A percentile compares a stretch with the other conserved stretches of the same genome.
phyloP scores from a whole-genome alignment of 345 rosid genomes.

The Camelina laxa region DNA sequence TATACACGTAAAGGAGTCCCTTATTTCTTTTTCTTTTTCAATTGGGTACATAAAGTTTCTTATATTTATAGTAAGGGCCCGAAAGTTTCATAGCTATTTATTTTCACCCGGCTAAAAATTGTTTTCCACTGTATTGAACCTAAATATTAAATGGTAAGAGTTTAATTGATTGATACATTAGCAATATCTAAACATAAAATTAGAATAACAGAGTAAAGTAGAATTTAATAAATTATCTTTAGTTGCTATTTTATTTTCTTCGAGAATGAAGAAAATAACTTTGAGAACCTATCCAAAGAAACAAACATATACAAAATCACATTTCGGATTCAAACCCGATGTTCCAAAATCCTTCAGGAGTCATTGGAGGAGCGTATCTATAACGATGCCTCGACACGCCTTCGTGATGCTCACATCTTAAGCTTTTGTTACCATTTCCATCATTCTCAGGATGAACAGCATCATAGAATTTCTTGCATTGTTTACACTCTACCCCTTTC shows the following conservation, averaged over 20 bases:
- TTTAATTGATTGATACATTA: not conserved
- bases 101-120: not conserved
- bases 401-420: conserved; percentile 88
- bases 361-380: conserved; percentile 76
- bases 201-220: not conserved
- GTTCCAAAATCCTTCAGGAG: conserved; percentile 98
- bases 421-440: conserved; percentile 40
- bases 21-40: conserved; percentile 1
- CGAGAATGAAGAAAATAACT: not conserved
- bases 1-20: conserved; percentile 3
- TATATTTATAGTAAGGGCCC: not conserved
- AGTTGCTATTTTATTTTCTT: not conserved
- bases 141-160: not conserved
- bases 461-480: conserved; percentile 93
- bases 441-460: conserved; percentile 72
- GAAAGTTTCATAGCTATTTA: not conserved
- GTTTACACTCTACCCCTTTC: conserved; percentile 85
- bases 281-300: conserved; percentile 5
- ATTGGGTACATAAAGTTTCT: conserved; percentile 13
- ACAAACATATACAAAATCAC: conserved; percentile 46
- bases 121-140: not conserved
- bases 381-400: conserved; percentile 95
- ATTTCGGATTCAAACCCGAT: conserved; percentile 95
- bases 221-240: not conserved
- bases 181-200: not conserved